These are phyloP conservation scores for Colletotrichum sansevieriae DNA, from an alignment of 2,329 filamentous ascomycete genomes.

Conservation along the genomic window DNA sequence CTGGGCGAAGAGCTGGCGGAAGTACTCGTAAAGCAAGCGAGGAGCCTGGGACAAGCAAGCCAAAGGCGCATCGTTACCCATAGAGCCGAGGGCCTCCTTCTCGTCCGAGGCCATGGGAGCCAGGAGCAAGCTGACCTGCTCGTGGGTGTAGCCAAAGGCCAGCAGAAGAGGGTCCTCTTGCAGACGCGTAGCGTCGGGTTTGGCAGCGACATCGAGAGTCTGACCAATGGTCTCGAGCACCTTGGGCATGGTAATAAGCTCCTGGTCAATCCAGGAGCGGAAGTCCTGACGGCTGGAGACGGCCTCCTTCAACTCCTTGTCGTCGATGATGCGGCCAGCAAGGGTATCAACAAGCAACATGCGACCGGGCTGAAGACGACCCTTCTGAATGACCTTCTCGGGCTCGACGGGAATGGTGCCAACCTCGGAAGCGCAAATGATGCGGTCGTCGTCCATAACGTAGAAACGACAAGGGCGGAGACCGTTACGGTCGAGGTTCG, in stretches of 20 bases:
- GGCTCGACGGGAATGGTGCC: conserved; percentile 93
- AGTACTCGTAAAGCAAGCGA: conserved; percentile 93
- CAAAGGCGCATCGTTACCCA: conserved; percentile 96
- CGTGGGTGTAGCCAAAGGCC: conserved; percentile 93
- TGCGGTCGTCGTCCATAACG: conserved; percentile 94
- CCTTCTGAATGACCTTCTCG: conserved; percentile 91
- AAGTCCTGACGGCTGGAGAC: conserved; percentile 92
- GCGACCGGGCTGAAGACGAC: conserved; percentile 90
- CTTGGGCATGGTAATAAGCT: conserved; percentile 84
- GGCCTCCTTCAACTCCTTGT: conserved; percentile 89
- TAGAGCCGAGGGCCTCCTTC: conserved; percentile 95
- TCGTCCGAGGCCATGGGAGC: conserved; percentile 97
- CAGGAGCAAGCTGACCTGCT: conserved; percentile 92
- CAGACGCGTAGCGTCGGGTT: conserved; percentile 76
- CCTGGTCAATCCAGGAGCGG: conserved; percentile 86
- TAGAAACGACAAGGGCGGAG: conserved; percentile 97
- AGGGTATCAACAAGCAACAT: conserved; percentile 97
- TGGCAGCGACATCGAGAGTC: conserved; percentile 72
- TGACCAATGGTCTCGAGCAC: conserved; percentile 74
- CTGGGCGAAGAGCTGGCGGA: conserved; percentile 96
- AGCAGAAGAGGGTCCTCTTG: conserved; percentile 88
- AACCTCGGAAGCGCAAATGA: conserved; percentile 97
- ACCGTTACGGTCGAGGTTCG: conserved; percentile 95
- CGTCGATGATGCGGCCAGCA: conserved; percentile 91
- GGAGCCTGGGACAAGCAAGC: conserved; percentile 92